A percentile compares a stretch with the other conserved stretches of the same genome.
Evolutionary conservation across 2,329 filamentous ascomycete species (phyloP).

Genomic region (Colletotrichum sp.): DNA sequence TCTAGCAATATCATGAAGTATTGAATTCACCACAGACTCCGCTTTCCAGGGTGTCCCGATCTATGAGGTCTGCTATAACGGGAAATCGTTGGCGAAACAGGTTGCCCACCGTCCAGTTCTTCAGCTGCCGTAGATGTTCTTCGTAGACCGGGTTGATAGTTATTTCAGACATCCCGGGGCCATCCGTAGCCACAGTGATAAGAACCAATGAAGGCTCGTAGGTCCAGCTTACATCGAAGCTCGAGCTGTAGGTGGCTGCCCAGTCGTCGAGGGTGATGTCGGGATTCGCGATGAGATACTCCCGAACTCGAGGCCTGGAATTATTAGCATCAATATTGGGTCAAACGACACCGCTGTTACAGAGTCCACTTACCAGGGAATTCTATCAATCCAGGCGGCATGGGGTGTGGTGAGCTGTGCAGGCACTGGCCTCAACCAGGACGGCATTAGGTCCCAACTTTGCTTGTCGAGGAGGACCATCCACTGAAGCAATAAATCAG

Average conservation of each 20-base stretch:
- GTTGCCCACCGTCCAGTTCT: constrained; percentile 31
- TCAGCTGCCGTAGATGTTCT: constrained; percentile 32
- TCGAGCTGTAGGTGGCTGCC: constrained; percentile 33
- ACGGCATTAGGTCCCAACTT: constrained; percentile 33
- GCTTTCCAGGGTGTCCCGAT: neutral
- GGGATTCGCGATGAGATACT: constrained; percentile 32
- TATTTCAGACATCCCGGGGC: constrained; percentile 1
- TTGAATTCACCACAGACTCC: neutral
- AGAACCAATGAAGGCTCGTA: constrained; percentile 32
- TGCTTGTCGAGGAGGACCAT: constrained; percentile 31
- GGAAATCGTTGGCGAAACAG: constrained; percentile 30
- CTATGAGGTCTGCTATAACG: constrained; percentile 19
- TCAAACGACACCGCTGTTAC: neutral
- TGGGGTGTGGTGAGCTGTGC: constrained; percentile 30
- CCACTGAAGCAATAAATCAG: constrained; percentile 26
- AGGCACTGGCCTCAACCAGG: constrained; percentile 31
- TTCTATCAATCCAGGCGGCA: constrained; percentile 35
- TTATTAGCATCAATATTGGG: neutral
- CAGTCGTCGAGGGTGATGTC: constrained; percentile 35
- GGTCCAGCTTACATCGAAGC: constrained; percentile 33
- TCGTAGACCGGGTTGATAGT: constrained; percentile 34
- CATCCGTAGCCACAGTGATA: constrained; percentile 2
- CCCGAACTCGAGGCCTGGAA: constrained; percentile 30
- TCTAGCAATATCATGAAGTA: neutral
- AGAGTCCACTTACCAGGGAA: constrained; percentile 27